A percentile compares a stretch with the other conserved stretches of the same genome.
These are phyloP conservation scores for Phytophthora hybrid DNA, from an alignment of 352 stramenopile species.

Conservation along the genomic window DNA sequence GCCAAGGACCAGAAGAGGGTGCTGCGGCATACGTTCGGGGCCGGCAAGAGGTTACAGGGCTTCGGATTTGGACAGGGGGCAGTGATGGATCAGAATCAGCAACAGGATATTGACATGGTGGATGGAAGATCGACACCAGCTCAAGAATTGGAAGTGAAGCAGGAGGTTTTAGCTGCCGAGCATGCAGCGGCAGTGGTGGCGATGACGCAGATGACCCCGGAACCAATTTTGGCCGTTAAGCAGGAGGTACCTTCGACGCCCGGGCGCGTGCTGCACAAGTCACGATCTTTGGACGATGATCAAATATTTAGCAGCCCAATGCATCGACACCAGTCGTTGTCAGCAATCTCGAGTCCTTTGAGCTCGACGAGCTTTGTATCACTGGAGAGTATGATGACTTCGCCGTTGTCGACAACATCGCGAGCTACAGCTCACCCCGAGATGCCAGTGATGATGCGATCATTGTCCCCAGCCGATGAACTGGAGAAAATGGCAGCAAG, in stretches of 20 bases:
- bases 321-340: constrained; percentile 39
- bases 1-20: constrained; percentile 57
- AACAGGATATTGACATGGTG: constrained; percentile 39
- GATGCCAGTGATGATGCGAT: constrained; percentile 38
- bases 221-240: constrained; percentile 23
- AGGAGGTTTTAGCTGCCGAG: constrained; percentile 1
- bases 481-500: constrained; percentile 70
- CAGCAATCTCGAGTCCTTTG: constrained; percentile 35
- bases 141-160: constrained; percentile 11
- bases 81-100: constrained; percentile 24
- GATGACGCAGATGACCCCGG: constrained; percentile 1
- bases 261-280: constrained; percentile 18
- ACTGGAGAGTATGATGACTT: constrained; percentile 40
- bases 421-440: constrained; percentile 27
- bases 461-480: constrained; percentile 64
- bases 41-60: constrained; percentile 46
- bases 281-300: constrained; percentile 17
- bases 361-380: constrained; percentile 47
- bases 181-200: constrained; percentile 1
- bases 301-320: constrained; percentile 56
- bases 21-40: constrained; percentile 67
- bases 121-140: constrained; percentile 8
- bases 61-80: constrained; percentile 55
- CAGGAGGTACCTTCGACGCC: constrained; percentile 28
- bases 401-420: constrained; percentile 34